Percentiles rank a stretch among this genome's conserved stretches.
Evolutionary conservation across 257 asterid species (phyloP).

Genomic region (Avicennia marina): DNA sequence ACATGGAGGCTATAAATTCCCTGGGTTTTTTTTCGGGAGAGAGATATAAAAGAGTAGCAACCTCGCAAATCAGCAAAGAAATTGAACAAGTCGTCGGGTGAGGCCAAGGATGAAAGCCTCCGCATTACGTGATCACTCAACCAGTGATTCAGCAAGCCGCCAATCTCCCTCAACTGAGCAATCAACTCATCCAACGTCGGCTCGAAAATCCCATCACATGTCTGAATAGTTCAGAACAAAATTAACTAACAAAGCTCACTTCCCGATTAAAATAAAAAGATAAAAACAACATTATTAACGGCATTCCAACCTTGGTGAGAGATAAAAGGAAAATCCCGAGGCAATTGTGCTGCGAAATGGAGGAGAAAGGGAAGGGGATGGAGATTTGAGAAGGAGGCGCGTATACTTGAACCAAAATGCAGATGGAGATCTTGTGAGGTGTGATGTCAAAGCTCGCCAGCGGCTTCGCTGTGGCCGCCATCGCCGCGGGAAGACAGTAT

Average conservation of each 20-base stretch:
- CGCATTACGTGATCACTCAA: constrained; percentile 58
- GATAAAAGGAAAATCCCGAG: constrained; percentile 67
- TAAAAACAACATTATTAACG: neutral
- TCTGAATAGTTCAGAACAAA: constrained; percentile 34
- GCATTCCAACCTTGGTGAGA: constrained; percentile 59
- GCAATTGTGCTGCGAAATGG: constrained; percentile 79
- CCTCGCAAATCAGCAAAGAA: constrained; percentile 83
- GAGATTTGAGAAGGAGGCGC: constrained; percentile 81
- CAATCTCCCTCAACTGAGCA: constrained; percentile 51
- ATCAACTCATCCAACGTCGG: constrained; percentile 69
- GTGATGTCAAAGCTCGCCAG: constrained; percentile 59
- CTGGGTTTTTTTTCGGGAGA: too few species aligned
- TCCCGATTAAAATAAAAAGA: neutral
- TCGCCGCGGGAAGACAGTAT: too few species aligned
- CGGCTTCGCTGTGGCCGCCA: constrained; percentile 51
- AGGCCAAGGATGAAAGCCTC: constrained; percentile 51
- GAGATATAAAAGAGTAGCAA: constrained; percentile 9
- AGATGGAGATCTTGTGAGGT: constrained; percentile 82
- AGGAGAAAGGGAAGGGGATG: constrained; percentile 79
- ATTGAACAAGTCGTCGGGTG: constrained; percentile 88
- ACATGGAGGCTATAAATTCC: too few species aligned
- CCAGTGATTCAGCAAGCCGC: constrained; percentile 64
- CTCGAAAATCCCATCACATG: constrained; percentile 73
- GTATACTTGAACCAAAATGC: constrained; percentile 67
- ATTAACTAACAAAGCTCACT: neutral